Conservation (phyloP, 2,329 filamentous ascomycete genomes). For the Pyrenochaeta sp. region DNA sequence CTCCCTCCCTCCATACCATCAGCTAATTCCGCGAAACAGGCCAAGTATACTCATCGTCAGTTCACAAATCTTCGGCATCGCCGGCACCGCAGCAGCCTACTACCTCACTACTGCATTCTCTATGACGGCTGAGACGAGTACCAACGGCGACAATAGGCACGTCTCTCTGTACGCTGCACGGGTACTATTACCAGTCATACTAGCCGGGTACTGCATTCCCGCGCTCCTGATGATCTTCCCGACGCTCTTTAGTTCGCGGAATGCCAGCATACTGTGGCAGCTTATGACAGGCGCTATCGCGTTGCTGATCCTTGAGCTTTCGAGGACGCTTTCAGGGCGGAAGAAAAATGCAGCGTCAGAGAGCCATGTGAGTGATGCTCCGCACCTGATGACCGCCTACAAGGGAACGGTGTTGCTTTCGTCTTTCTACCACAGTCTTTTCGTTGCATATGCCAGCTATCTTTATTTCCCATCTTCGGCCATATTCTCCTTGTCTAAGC, state of each 20-base stretch:
- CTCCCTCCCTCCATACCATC: neutral
- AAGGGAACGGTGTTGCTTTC: constrained; percentile 4
- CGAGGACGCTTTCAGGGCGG: neutral
- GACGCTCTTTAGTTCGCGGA: neutral
- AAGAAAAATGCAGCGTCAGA: neutral
- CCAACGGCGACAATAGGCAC: constrained; percentile 4
- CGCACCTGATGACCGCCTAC: neutral
- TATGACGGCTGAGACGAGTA: constrained; percentile 13
- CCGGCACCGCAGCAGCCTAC: constrained; percentile 29
- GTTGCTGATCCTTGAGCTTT: neutral
- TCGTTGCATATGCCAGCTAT: neutral
- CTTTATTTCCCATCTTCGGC: too few relatives aligned
- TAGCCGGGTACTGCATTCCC: constrained; percentile 32
- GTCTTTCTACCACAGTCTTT: neutral
- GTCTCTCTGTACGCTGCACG: constrained; percentile 23
- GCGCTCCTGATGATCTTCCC: constrained; percentile 32
- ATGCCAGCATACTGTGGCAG: neutral
- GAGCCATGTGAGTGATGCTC: neutral
- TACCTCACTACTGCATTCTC: constrained; percentile 24
- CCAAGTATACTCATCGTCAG: constrained; percentile 1
- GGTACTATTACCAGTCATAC: constrained; percentile 28
- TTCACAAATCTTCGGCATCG: constrained; percentile 8
- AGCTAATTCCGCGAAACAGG: neutral
- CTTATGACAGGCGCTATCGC: neutral
- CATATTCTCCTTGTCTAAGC: neutral